Evolutionary conservation across 2,329 filamentous ascomycete species (phyloP), one percentile per base, ranked within the genome.

Genomic region (Apiospora sp.): DNA sequence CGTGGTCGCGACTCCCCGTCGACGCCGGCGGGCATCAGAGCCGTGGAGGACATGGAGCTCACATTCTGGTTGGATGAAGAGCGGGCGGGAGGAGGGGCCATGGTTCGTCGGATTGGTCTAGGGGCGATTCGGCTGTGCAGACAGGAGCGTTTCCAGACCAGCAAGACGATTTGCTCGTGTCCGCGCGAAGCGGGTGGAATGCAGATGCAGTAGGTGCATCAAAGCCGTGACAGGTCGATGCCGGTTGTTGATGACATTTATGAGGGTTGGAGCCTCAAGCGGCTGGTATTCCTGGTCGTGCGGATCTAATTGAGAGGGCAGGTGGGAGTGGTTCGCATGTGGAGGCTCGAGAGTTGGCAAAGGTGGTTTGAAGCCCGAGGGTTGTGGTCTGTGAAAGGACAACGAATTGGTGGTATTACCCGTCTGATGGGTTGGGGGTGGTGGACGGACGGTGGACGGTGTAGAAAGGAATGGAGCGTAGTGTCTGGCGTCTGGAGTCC

Each of bases 1-100:
- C 88, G 87, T 71, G 87, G 85, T 37, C 88, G 86, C 71, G 85
- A 76, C 37, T 84, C 83, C 74, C 83, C 79, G 75, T 85, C 83
- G 72, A 81, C 82, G 68, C 83, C 82, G 75, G 83, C 79, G 58
- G 85, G 81, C 70, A 83, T 81, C 71, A 86, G 78, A 68, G 84
- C 83, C 58, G 87, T 88, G 71, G 87, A 86, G 72, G 86, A 83
- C 79, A 85, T 82, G 75, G 81, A 69, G 68, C 74, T 73, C 73
- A 74, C 77, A 67, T 73, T 76, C 61, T 73, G 73, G 76, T 78
- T 75, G 76, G 78, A 77, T 78, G 81, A 79, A 72, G 74, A 75
- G 75, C 69, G 54, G 22, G 51, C 71, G 30, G 72, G 68, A 37
- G 73, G 64, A 43, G 71, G 68, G 43, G 73, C 74, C 68, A 72